A percentile compares a stretch with the other conserved stretches of the same genome.
Evolutionary conservation across 768 basidiomycete species (phyloP).

Genomic region (Rhodotorula graminis): DNA sequence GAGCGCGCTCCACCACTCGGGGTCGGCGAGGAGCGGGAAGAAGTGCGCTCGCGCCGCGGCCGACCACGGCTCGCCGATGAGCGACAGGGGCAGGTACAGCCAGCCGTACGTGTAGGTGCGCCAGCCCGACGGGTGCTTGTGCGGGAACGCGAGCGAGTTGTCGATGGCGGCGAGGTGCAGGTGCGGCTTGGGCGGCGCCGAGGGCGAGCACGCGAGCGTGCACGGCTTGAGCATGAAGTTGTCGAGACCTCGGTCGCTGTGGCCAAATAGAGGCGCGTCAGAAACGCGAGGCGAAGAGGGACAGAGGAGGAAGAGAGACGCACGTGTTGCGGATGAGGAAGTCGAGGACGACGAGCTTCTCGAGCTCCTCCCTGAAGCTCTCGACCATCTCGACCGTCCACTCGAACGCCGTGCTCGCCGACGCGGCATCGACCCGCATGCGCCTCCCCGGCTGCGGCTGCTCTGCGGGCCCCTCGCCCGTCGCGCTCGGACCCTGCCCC

Average conservation of each 20-base stretch:
- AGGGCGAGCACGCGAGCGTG: background rate
- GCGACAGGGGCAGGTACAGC: constrained; percentile 40
- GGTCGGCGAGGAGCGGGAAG: constrained; percentile 72
- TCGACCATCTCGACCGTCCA: constrained; percentile 75
- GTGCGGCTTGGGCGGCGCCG: constrained; percentile 54
- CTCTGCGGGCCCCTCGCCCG: constrained; percentile 53
- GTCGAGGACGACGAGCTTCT: constrained; percentile 86
- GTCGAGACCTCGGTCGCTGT: constrained; percentile 31
- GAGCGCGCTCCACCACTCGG: constrained; percentile 85
- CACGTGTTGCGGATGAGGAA: constrained; percentile 91
- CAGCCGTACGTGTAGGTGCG: constrained; percentile 64
- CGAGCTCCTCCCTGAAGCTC: constrained; percentile 79
- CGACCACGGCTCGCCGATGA: constrained; percentile 61
- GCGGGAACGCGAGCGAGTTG: constrained; percentile 85
- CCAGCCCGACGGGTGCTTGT: constrained; percentile 78
- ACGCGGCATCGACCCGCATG: constrained; percentile 47
- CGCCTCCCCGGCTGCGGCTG: constrained; percentile 42
- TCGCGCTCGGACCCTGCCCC: too few species aligned
- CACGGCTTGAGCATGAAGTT: constrained; percentile 42
- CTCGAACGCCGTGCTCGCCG: constrained; percentile 41
- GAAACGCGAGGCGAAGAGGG: background rate
- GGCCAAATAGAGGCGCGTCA: background rate
- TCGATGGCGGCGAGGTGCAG: constrained; percentile 90
- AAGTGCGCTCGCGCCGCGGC: constrained; percentile 76
- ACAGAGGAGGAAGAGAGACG: constrained; percentile 49